phyloP scores from a whole-genome alignment of 345 rosid species.

The Limnanthes douglasii region DNA sequence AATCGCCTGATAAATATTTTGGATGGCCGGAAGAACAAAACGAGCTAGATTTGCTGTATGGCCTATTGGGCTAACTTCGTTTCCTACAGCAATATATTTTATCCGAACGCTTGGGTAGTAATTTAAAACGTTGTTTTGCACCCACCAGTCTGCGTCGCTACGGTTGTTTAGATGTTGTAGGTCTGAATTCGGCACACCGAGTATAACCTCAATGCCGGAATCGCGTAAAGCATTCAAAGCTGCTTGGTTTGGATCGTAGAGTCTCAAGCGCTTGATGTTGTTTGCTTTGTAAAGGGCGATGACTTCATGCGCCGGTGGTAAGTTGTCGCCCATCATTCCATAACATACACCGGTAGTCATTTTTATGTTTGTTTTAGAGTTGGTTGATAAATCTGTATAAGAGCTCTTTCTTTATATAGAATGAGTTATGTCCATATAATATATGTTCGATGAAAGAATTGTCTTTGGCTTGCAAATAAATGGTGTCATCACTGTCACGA shows the following conservation, averaged over 20 bases:
- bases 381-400: no score
- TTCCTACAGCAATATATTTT: conserved; percentile 21
- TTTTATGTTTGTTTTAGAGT: no score
- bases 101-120: conserved; percentile 13
- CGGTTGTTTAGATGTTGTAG: conserved; percentile 12
- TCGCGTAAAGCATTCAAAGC: conserved; percentile 18
- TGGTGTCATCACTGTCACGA: no score
- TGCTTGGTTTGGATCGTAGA: conserved; percentile 16
- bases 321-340: conserved; percentile 18
- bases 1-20: conserved; percentile 21
- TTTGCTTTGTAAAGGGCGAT: conserved; percentile 11
- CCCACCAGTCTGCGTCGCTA: conserved; percentile 9
- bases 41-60: conserved; percentile 10
- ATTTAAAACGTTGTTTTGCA: conserved; percentile 12
- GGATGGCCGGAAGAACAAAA: conserved; percentile 34
- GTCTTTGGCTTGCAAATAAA: no score
- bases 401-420: no score
- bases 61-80: conserved; percentile 23
- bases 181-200: conserved; percentile 17
- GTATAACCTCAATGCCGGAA: conserved; percentile 13
- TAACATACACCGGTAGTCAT: conserved; percentile 19
- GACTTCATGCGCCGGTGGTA: conserved; percentile 13
- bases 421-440: no score
- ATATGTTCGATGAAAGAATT: no score
- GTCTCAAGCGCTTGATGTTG: conserved; percentile 11